Evolutionary conservation across 148 eudicot genomes (phyloP), one percentile per base, ranked within the genome.

Genomic region (Heliamphora exappendiculata): DNA sequence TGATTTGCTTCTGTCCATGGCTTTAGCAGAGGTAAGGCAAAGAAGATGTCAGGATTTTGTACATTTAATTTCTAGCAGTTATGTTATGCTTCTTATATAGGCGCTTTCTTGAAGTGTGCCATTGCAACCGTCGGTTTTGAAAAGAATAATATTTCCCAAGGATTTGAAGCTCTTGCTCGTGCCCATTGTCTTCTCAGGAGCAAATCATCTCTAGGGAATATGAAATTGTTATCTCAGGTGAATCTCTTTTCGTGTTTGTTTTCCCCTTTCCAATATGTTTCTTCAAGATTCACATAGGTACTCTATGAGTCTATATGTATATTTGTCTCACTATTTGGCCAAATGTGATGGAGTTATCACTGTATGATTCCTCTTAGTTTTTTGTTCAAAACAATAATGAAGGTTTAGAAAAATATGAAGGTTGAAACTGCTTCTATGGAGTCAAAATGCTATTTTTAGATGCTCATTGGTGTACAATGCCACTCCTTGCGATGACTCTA

Each of bases 81-180:
- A 55, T 88, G 87, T 86, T 89, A 87, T 90, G 84, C 84, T 81
- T 84, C 96, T 88, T 89, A 93, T 78, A 80, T 89, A 89, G 89
- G 88, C 72, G 82, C 87, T 91, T 89, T 96, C 89, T 91, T 96
- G 89, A 91, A 96, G 99, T 96, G 99, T 93, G 91, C 97, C 72
- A 91, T 89, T 84, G 99, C 99, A 31, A 91, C 89, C 89, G 78
- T 70, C 80, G 78, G 92, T 76, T 87, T 96, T 77, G 98, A 93
- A 89, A 91, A 87, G 89, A 96, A 88, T 78, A 81, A 87, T 69
- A 88, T 93, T 41, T 87, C 91, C 76, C 88, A 83, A 87, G 98
- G 98, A 81, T 96, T 93, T 91, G 99, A 96, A 85, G 99, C 99
- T 74, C 97, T 96, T 88, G 99, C 98, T 73, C 97, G 94, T 78